Evolutionary conservation across 2,329 filamentous ascomycete species (phyloP), one percentile per base, ranked within the genome.

Genomic region (Hymenoscyphus fructigenus): DNA sequence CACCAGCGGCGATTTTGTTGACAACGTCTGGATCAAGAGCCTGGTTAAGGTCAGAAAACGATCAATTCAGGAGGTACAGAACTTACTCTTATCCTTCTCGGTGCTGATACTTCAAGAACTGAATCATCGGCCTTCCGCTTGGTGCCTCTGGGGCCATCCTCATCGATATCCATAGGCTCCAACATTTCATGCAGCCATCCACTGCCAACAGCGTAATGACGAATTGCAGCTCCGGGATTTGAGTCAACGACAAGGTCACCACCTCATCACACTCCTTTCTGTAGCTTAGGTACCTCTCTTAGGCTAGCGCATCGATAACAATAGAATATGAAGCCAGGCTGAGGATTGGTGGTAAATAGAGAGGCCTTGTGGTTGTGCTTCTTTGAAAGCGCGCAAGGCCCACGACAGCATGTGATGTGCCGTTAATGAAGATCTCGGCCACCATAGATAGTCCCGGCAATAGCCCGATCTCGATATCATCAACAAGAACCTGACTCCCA

Each of bases 1-100:
- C 95, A 23, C 95, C 95, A 0, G 95, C 95, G 0, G 95, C 95
- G 71, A 99, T 99, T 78, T 98, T 99, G 82, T 98, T 99, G 70
- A 99, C 91, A 26, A 99, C 95, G 79, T 95, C 90, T 68, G 91
- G 88, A 73, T 96, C 91, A 29, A 99, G 85, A 15, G 94, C 91
- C 88, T 96, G 77, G 10, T 73, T n/a, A 75, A 71, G 64, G 41
- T 74, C 70, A 56, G 76, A 64, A 60, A 69, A n/a, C 44, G 60
- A 12, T n/a, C 32, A 36, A 44, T 53, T 44, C 5, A 17, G 20
- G 20, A 15, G 20, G 15, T 38, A 7, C 12, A 41, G 34, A 60
- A 59, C 75, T 60, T 74, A 79, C 80, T 75, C 80, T 80, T 66
- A 83, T 83, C 57, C 80, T 81, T 71, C 82, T 81, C 17, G 83